These are phyloP conservation scores for Apophysomyces variabilis DNA, from an alignment of 371 early-diverging fungal genomes.

Conservation along the genomic window DNA sequence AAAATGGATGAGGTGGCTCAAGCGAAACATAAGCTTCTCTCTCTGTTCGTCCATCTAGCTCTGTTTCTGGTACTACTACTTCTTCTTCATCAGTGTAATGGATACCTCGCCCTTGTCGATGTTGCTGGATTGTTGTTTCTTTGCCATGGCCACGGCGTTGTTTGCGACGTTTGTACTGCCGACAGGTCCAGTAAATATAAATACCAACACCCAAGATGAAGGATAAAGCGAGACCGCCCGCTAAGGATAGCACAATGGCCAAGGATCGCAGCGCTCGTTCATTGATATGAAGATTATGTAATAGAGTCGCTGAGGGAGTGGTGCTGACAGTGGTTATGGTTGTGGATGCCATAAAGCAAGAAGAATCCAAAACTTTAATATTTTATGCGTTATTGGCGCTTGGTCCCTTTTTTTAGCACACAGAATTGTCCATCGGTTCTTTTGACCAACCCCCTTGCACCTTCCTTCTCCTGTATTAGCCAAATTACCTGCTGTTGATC, in stretches of 20 bases:
- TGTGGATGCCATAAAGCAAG: slow-evolving; percentile 7
- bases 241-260: slow-evolving; percentile 25
- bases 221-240: slow-evolving; percentile 29
- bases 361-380: background rate
- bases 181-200: slow-evolving; percentile 28
- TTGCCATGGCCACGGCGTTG: background rate
- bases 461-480: background rate
- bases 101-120: too few species aligned
- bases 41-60: background rate
- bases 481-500: background rate
- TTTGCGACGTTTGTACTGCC: slow-evolving; percentile 15
- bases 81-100: background rate
- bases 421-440: slow-evolving; percentile 2
- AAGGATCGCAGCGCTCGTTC: slow-evolving; percentile 25
- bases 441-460: slow-evolving; percentile 4
- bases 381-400: background rate
- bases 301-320: background rate
- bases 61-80: background rate
- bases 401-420: background rate
- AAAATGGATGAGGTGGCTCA: background rate
- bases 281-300: slow-evolving; percentile 22
- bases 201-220: slow-evolving; percentile 31
- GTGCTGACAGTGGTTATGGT: background rate
- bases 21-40: background rate
- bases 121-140: background rate